These are phyloP conservation scores for Linaria vulgaris DNA, from an alignment of 257 asterid genomes.

Conservation along the genomic window DNA sequence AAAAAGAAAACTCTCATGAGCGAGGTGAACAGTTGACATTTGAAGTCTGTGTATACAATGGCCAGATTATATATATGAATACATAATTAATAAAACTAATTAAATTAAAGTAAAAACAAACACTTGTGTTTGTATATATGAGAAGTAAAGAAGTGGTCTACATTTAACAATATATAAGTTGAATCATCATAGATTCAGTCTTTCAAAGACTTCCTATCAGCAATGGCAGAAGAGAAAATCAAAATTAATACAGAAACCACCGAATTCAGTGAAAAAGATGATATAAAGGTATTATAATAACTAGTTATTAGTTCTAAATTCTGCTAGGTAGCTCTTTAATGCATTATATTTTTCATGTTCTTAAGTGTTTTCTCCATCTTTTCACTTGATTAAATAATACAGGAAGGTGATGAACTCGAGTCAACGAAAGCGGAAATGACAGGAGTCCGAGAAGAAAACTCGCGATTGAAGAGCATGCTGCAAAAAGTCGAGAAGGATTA, in stretches of 20 bases:
- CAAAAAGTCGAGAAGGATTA: conserved; percentile 60
- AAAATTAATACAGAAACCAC: conserved; percentile 14
- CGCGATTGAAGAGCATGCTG: conserved; percentile 50
- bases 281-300: conserved; percentile 36
- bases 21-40: conserved; percentile 43
- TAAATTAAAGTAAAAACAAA: conserved; percentile 10
- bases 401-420: conserved; percentile 59
- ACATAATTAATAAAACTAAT: not conserved
- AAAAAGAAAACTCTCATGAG: conserved; percentile 22
- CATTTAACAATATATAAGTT: conserved; percentile 7
- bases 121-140: conserved; percentile 31
- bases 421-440: conserved; percentile 46
- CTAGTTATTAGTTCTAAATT: not conserved
- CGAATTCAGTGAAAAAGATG: conserved; percentile 20
- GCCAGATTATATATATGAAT: conserved; percentile 1
- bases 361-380: not conserved
- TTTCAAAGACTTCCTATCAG: conserved; percentile 6
- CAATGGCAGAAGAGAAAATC: conserved; percentile 35
- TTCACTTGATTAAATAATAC: not conserved
- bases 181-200: not conserved
- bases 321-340: no score
- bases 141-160: conserved; percentile 1
- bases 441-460: conserved; percentile 66
- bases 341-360: not conserved
- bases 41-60: conserved; percentile 30